phyloP scores from a whole-genome alignment of 2,329 filamentous ascomycete species.

The Huntiella abstrusa region DNA sequence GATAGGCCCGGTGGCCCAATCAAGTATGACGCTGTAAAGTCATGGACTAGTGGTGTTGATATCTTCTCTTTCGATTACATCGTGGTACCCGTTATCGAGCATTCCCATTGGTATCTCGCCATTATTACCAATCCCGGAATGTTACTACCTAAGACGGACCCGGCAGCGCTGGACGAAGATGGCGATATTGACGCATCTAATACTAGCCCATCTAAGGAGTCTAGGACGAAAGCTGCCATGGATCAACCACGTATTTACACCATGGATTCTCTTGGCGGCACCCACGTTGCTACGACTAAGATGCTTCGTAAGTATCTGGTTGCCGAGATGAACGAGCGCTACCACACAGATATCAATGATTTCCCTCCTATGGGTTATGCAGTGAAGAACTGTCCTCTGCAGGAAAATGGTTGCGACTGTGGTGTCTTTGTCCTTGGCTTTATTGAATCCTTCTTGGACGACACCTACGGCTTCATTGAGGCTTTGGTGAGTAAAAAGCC shows the following conservation, averaged over 20 bases:
- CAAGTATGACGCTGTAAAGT: conserved; percentile 69
- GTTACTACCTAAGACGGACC: conserved; percentile 24
- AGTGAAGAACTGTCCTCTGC: conserved; percentile 56
- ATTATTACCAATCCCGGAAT: conserved; percentile 79
- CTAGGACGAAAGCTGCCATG: neutral
- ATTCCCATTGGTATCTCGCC: conserved; percentile 79
- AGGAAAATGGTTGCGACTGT: conserved; percentile 76
- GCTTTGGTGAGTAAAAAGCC: conserved; percentile 44
- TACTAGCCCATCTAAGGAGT: neutral
- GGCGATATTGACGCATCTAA: neutral
- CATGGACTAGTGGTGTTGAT: conserved; percentile 76
- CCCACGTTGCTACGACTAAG: conserved; percentile 44
- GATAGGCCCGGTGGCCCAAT: conserved; percentile 32
- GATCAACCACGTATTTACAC: conserved; percentile 57
- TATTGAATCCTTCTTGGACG: conserved; percentile 57
- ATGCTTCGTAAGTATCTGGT: conserved; percentile 59
- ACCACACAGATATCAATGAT: conserved; percentile 22
- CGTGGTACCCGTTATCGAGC: conserved; percentile 78
- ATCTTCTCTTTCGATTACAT: conserved; percentile 76
- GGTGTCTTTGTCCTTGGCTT: conserved; percentile 77
- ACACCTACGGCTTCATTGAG: conserved; percentile 51
- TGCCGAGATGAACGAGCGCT: conserved; percentile 51
- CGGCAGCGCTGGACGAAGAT: neutral
- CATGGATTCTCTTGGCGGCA: conserved; percentile 61
- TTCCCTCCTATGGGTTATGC: conserved; percentile 34